A percentile compares a stretch with the other conserved stretches of the same genome.
phyloP scores from a whole-genome alignment of 805 yeast species.

The Ogataea philodendri region DNA sequence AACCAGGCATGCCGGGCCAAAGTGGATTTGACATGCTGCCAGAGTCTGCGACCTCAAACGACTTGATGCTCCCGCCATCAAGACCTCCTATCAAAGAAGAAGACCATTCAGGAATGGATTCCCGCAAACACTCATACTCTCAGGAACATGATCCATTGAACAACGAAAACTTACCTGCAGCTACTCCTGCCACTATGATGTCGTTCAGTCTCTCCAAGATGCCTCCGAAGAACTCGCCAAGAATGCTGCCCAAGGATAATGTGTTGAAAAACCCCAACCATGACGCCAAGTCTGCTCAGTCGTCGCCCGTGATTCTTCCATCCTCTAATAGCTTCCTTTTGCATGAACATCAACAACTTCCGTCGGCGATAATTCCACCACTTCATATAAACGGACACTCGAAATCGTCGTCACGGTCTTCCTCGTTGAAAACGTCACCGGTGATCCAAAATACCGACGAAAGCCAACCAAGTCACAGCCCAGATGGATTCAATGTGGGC shows the following conservation, averaged over 20 bases:
- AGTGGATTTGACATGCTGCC: constrained; percentile 30
- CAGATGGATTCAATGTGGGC: background rate
- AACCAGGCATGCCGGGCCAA: constrained; percentile 3
- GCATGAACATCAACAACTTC: constrained; percentile 15
- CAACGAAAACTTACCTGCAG: constrained; percentile 19
- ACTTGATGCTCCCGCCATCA: constrained; percentile 29
- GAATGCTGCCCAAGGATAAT: constrained; percentile 25
- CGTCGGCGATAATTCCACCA: constrained; percentile 9
- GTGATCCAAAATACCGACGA: constrained; percentile 16
- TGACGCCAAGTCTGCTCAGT: constrained; percentile 29
- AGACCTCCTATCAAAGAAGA: constrained; percentile 13
- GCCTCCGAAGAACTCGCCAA: constrained; percentile 21
- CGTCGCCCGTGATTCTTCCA: constrained; percentile 39
- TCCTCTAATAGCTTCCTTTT: constrained; percentile 25
- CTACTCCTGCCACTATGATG: constrained; percentile 35
- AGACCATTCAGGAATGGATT: background rate
- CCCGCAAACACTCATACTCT: background rate
- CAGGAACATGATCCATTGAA: background rate
- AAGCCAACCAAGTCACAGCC: constrained; percentile 3
- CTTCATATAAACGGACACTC: constrained; percentile 9
- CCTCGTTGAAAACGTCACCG: constrained; percentile 21
- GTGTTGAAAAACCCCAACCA: constrained; percentile 35
- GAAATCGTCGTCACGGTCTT: constrained; percentile 11
- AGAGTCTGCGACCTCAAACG: constrained; percentile 33
- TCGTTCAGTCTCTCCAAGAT: constrained; percentile 24